phyloP scores from a whole-genome alignment of 2,329 filamentous ascomycete species.

The Lasiodiplodia hormozganensis region DNA sequence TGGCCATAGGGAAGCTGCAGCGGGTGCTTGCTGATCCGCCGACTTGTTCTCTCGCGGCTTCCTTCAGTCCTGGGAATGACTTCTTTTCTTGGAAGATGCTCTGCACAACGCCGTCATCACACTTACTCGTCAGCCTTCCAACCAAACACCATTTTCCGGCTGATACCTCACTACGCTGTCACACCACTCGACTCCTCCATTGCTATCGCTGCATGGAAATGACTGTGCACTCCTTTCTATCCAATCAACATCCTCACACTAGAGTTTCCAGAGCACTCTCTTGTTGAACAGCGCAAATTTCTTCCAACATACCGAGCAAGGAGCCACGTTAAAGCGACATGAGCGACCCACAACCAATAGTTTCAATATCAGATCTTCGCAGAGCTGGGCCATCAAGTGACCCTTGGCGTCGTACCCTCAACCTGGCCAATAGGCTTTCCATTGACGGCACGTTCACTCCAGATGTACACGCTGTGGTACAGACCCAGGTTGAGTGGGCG shows the following conservation, averaged over 20 bases:
- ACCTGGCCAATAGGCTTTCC: background rate
- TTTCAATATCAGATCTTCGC: background rate
- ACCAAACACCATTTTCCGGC: background rate
- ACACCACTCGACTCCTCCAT: background rate
- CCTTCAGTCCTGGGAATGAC: background rate
- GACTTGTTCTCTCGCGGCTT: background rate
- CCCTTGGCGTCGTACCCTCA: background rate
- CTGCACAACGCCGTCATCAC: background rate
- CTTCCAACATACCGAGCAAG: background rate
- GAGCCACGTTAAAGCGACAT: background rate
- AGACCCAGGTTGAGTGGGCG: background rate
- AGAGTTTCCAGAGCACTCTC: background rate
- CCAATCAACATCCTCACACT: background rate
- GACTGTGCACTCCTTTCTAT: background rate
- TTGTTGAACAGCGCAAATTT: background rate
- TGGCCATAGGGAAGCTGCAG: background rate
- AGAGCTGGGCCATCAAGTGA: background rate
- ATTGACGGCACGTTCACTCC: background rate
- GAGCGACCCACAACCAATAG: background rate
- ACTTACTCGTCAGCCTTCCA: background rate
- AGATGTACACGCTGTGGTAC: background rate
- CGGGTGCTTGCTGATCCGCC: background rate
- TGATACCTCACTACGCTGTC: background rate
- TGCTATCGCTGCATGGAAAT: background rate
- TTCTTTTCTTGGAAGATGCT: background rate